Percentiles rank a stretch among this genome's conserved stretches.
These are phyloP conservation scores for Flaveria trinervia DNA, from an alignment of 129 eudicot genomes.

Conservation along the genomic window DNA sequence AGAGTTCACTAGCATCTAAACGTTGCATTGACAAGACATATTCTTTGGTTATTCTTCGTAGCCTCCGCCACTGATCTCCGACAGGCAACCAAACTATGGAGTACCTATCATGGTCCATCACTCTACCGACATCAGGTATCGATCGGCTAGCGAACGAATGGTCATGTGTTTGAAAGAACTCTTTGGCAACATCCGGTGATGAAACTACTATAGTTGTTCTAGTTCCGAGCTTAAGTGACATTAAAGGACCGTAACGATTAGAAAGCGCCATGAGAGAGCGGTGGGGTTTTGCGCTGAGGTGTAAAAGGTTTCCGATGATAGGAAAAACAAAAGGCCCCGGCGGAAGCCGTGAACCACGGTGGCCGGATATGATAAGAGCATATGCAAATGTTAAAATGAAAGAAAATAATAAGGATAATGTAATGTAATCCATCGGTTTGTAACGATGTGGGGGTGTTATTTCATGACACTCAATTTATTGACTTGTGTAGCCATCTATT, in stretches of 20 bases:
- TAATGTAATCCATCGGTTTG: neutral
- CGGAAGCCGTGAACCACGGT: neutral
- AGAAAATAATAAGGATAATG: neutral
- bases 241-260: too few relatives aligned
- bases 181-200: neutral
- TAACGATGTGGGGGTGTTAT: neutral
- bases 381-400: neutral
- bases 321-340: neutral
- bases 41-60: neutral
- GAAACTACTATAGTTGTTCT: neutral
- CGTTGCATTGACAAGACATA: neutral
- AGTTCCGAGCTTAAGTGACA: neutral
- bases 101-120: neutral
- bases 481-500: neutral
- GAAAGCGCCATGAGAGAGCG: too few relatives aligned
- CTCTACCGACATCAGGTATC: neutral
- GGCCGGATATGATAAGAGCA: neutral
- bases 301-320: neutral
- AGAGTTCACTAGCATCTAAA: too few relatives aligned
- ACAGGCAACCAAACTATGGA: neutral
- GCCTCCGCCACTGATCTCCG: neutral
- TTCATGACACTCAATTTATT: too few relatives aligned
- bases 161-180: neutral
- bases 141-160: neutral
- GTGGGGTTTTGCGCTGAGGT: neutral